Evolutionary conservation across 2,329 filamentous ascomycete species (phyloP), one percentile per base, ranked within the genome.

Genomic region (Pyrenochaeta sp.): DNA sequence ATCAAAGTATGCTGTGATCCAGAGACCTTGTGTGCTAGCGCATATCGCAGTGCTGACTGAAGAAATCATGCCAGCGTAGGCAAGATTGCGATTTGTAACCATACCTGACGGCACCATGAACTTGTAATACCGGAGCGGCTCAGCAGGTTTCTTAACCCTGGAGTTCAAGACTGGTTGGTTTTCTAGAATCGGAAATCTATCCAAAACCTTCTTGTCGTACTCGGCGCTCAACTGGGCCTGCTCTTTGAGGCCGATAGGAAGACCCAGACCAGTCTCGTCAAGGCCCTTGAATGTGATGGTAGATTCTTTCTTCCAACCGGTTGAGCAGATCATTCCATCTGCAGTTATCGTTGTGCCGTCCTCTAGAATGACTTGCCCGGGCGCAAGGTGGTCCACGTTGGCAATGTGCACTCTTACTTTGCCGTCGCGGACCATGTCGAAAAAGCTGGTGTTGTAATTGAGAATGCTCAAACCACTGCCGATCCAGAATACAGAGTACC

Each of bases 1-100:
- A 34, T 76, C 72, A 20, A 91, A 79, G 63, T 83, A 89, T 1
- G 87, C 86, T 0, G 77, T 74, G 18, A 86, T 71, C 72, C 72
- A 74, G 5, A 73, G 61, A 1, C 54, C 68, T 52, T 73, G 68
- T 0, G 63, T 48, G 11, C 60, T 51, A 3, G 70, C 67, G 35
- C 60, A 61, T 11, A 60, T 60, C 6, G 66, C 52, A 1, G 68
- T 72, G 5, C 59, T 58, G 19, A 72, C 59, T 3, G 62, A 68
- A 14, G 59, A 58, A 14, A 68, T 59, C 37, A 66, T 63, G 17
- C 72, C 72, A 3, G 67, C 61, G 47, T 74, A 74, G 3, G 69
- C 72, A 24, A 75, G 62, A 36, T 65, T 69, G 11, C 64, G 64
- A 13, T 50, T 44, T 7, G 48, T 22, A 17, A 68, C 40, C 26